Conservation (phyloP, 371 early-diverging fungal species). For the Lichtheimia ornata region DNA sequence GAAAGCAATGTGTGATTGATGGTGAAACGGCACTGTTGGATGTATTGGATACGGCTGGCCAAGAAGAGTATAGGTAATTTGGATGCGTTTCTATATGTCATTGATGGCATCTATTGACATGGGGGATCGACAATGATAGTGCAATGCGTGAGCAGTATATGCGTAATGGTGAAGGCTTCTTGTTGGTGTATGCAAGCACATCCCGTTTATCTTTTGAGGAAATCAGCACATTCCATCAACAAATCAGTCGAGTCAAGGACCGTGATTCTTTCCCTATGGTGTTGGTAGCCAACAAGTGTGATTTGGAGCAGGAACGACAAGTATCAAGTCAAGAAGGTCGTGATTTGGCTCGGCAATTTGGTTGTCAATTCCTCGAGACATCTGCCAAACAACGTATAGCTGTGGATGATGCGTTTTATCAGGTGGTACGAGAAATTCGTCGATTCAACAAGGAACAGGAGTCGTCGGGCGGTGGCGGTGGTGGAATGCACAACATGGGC, state of each 20-base stretch:
- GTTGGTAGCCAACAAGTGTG: conserved; percentile 94
- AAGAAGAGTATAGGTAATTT: conserved; percentile 83
- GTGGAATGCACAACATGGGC: conserved; percentile 14
- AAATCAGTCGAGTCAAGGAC: conserved; percentile 84
- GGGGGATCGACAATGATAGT: conserved; percentile 20
- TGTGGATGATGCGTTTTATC: conserved; percentile 90
- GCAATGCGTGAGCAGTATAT: conserved; percentile 84
- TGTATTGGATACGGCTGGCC: conserved; percentile 93
- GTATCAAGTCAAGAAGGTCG: conserved; percentile 83
- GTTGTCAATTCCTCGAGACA: conserved; percentile 86
- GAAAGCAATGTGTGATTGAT: conserved; percentile 86
- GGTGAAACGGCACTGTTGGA: conserved; percentile 84
- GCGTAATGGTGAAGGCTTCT: conserved; percentile 61
- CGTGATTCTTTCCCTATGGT: conserved; percentile 83
- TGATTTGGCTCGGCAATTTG: conserved; percentile 77
- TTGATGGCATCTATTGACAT: background rate
- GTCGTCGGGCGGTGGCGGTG: conserved; percentile 8
- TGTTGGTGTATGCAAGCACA: conserved; percentile 68
- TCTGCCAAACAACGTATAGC: conserved; percentile 87
- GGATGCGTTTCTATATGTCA: background rate
- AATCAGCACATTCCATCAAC: conserved; percentile 73
- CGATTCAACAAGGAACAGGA: conserved; percentile 67
- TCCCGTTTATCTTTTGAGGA: conserved; percentile 80
- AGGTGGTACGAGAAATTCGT: conserved; percentile 84
- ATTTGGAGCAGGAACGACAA: conserved; percentile 79